These are phyloP conservation scores for Ambrosia trifida DNA, from an alignment of 129 eudicot genomes.

Conservation along the genomic window DNA sequence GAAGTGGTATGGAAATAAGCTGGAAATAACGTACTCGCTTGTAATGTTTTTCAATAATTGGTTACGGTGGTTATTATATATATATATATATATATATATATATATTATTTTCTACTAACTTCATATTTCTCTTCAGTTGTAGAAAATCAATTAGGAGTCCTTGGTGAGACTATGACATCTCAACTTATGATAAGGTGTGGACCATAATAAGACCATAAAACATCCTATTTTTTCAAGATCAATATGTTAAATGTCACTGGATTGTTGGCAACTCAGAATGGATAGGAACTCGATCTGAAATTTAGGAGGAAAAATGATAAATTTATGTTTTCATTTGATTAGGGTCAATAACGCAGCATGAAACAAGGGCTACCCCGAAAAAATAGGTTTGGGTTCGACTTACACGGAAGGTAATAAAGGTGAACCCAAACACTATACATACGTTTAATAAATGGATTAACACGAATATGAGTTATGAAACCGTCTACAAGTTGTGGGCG, in stretches of 20 bases:
- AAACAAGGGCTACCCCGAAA: too few relatives aligned
- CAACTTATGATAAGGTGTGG: slow-evolving; percentile 43
- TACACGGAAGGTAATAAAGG: too few relatives aligned
- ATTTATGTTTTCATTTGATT: too few relatives aligned
- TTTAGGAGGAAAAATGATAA: too few relatives aligned
- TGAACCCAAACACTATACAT: too few relatives aligned
- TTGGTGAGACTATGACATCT: slow-evolving; percentile 31
- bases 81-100: too few relatives aligned
- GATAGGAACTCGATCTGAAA: too few relatives aligned
- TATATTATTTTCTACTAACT: neutral
- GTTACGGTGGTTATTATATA: neutral
- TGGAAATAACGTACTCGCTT: neutral
- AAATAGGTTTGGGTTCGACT: too few relatives aligned
- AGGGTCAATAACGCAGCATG: too few relatives aligned
- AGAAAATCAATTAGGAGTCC: neutral
- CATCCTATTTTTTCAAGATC: neutral
- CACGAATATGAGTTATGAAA: too few relatives aligned
- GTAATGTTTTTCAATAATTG: neutral
- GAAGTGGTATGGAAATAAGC: neutral
- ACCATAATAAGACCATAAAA: slow-evolving; percentile 22
- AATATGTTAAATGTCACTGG: neutral
- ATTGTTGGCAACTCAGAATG: neutral
- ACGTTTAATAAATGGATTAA: too few relatives aligned
- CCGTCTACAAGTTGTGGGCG: too few relatives aligned
- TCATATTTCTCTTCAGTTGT: neutral